phyloP scores from a whole-genome alignment of 2,329 filamentous ascomycete genomes.

The Pyrenophora tritici-repentis region DNA sequence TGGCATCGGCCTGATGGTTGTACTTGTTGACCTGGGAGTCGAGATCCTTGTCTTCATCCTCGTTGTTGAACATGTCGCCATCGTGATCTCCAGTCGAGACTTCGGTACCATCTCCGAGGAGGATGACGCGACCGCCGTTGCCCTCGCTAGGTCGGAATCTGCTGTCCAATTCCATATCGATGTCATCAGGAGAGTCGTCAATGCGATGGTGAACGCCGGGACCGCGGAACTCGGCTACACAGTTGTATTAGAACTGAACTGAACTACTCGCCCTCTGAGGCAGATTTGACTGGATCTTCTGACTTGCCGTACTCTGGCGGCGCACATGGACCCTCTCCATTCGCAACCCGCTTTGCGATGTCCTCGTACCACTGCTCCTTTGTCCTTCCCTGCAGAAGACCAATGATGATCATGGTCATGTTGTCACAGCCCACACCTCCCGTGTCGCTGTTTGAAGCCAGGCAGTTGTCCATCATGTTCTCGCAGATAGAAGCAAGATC shows the following conservation, averaged over 20 bases:
- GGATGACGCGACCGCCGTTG: slow-evolving; percentile 77
- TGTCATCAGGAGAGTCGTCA: slow-evolving; percentile 61
- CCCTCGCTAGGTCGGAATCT: slow-evolving; percentile 71
- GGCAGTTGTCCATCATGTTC: slow-evolving; percentile 99
- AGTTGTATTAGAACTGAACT: slow-evolving; percentile 45
- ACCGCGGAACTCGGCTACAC: slow-evolving; percentile 57
- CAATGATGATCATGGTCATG: slow-evolving; percentile 97
- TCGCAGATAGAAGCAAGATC: slow-evolving; percentile 94
- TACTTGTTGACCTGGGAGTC: slow-evolving; percentile 80
- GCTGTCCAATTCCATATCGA: slow-evolving; percentile 74
- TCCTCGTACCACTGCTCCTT: slow-evolving; percentile 99
- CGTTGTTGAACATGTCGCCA: slow-evolving; percentile 91
- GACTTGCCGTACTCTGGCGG: slow-evolving; percentile 98
- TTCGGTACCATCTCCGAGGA: slow-evolving; percentile 93
- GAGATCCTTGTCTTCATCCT: slow-evolving; percentile 83
- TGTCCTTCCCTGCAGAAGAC: slow-evolving; percentile 84
- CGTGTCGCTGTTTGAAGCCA: slow-evolving; percentile 96
- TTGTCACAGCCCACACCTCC: slow-evolving; percentile 98
- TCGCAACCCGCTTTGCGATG: slow-evolving; percentile 89
- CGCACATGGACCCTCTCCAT: slow-evolving; percentile 96
- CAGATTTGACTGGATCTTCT: slow-evolving; percentile 49
- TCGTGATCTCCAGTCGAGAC: slow-evolving; percentile 87
- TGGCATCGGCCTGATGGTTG: slow-evolving; percentile 31
- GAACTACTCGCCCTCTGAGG: slow-evolving; percentile 40
- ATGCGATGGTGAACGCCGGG: slow-evolving; percentile 57